These are phyloP conservation scores for Cercospora beticola DNA, from an alignment of 2,329 filamentous ascomycete species.

Conservation along the genomic window DNA sequence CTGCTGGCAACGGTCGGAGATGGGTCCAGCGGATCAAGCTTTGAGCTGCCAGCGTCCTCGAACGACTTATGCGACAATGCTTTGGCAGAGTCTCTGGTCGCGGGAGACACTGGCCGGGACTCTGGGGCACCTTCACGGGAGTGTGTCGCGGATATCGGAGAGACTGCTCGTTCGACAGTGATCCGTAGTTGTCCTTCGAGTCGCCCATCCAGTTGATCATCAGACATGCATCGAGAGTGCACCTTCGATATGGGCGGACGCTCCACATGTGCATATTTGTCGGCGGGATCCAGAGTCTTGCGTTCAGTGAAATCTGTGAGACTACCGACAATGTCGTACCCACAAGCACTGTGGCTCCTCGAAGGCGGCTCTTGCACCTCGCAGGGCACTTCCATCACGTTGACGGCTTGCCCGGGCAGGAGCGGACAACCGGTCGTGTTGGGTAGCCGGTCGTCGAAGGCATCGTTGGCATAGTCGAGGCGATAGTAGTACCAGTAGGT, in stretches of 20 bases:
- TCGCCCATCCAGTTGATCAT: constrained; percentile 32
- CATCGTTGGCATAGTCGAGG: constrained; percentile 74
- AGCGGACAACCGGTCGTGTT: constrained; percentile 79
- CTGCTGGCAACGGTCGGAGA: neutral
- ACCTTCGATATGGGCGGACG: constrained; percentile 36
- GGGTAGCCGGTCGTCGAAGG: constrained; percentile 69
- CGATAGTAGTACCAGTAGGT: constrained; percentile 98
- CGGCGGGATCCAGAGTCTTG: constrained; percentile 33
- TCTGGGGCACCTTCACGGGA: constrained; percentile 3
- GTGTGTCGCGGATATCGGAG: constrained; percentile 14
- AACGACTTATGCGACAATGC: constrained; percentile 1
- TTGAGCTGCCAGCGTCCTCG: constrained; percentile 18
- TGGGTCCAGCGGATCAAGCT: neutral
- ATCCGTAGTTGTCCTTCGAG: constrained; percentile 24
- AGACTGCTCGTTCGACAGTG: constrained; percentile 15
- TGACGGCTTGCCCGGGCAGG: constrained; percentile 83
- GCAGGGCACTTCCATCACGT: constrained; percentile 76
- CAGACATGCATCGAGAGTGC: constrained; percentile 34
- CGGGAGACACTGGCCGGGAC: constrained; percentile 10
- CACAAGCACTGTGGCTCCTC: constrained; percentile 35
- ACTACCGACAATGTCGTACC: constrained; percentile 29
- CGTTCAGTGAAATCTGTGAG: constrained; percentile 17
- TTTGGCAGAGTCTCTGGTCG: constrained; percentile 3
- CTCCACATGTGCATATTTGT: constrained; percentile 30
- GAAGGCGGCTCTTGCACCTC: constrained; percentile 47